Percentiles rank a stretch among this genome's conserved stretches.
phyloP scores from a whole-genome alignment of 192 early-diverging fungal species.

The Gigaspora rosea region DNA sequence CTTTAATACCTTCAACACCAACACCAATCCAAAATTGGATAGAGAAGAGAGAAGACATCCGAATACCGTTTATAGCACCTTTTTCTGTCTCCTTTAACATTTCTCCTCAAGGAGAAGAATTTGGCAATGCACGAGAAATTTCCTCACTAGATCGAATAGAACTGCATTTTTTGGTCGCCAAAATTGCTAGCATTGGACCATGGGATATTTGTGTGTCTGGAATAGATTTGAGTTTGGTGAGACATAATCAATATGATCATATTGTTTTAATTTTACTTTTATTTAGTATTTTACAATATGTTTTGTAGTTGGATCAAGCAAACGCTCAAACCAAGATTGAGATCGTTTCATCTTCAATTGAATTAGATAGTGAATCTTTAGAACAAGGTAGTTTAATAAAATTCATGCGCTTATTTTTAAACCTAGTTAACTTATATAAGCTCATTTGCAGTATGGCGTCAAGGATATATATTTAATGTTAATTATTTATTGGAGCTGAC shows the following conservation, averaged over 20 bases:
- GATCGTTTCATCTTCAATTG: conserved; percentile 26
- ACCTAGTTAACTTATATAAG: conserved; percentile 1
- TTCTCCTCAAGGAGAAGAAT: conserved; percentile 25
- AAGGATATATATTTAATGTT: conserved; percentile 46
- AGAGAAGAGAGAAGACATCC: conserved; percentile 56
- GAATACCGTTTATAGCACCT: conserved; percentile 56
- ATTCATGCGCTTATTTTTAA: conserved; percentile 3
- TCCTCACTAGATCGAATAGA: conserved; percentile 37
- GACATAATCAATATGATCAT: conserved; percentile 32
- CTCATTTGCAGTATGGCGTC: conserved; percentile 49
- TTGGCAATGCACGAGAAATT: conserved; percentile 18
- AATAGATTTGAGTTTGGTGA: conserved; percentile 39
- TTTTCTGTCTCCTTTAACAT: conserved; percentile 55
- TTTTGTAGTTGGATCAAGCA: conserved; percentile 5
- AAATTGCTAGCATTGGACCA: conserved; percentile 41
- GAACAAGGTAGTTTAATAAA: conserved; percentile 24
- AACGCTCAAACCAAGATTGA: conserved; percentile 13
- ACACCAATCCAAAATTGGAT: conserved; percentile 40
- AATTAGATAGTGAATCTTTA: conserved; percentile 12
- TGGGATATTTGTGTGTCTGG: conserved; percentile 55
- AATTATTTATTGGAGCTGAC: conserved; percentile 46
- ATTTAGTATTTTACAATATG: neutral
- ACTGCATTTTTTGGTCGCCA: conserved; percentile 38
- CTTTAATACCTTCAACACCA: conserved; percentile 35
- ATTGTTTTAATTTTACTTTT: conserved; percentile 26